Evolutionary conservation across 2,329 filamentous ascomycete species (phyloP).

Genomic region (Scortechinia acanthostroma): DNA sequence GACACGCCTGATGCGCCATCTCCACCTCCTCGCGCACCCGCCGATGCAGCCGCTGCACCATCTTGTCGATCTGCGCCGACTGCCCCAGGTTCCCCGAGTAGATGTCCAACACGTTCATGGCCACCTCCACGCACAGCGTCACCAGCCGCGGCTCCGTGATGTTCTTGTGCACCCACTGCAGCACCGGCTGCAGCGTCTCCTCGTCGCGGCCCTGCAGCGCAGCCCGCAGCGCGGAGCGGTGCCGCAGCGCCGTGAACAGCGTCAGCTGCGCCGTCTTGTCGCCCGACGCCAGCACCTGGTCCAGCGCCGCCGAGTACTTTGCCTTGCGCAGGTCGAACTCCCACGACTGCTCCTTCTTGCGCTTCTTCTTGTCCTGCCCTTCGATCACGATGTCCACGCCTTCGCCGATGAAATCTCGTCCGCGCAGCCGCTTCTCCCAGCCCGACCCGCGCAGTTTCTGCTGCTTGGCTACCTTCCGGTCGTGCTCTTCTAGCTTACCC

Average conservation of each 20-base stretch:
- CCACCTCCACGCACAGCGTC: slow-evolving; percentile 74
- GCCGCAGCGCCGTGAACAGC: slow-evolving; percentile 74
- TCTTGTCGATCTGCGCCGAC: slow-evolving; percentile 64
- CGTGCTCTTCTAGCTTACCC: slow-evolving; percentile 72
- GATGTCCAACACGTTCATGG: slow-evolving; percentile 75
- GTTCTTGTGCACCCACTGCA: slow-evolving; percentile 76
- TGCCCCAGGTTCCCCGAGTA: slow-evolving; percentile 76
- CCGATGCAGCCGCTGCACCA: slow-evolving; percentile 62
- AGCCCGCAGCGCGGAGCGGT: slow-evolving; percentile 76
- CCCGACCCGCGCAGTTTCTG: slow-evolving; percentile 43
- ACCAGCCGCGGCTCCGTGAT: slow-evolving; percentile 79
- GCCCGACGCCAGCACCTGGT: slow-evolving; percentile 56
- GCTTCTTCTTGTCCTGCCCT: slow-evolving; percentile 32
- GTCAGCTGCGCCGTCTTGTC: slow-evolving; percentile 64
- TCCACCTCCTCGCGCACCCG: slow-evolving; percentile 74
- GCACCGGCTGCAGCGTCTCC: slow-evolving; percentile 70
- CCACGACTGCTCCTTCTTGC: slow-evolving; percentile 67
- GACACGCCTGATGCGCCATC: slow-evolving; percentile 73
- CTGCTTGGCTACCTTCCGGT: slow-evolving; percentile 64
- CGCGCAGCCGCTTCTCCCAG: slow-evolving; percentile 38
- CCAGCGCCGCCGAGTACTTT: slow-evolving; percentile 70
- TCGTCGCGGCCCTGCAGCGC: slow-evolving; percentile 79
- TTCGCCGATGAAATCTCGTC: slow-evolving; percentile 69
- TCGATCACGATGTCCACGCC: slow-evolving; percentile 80
- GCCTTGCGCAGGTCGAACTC: slow-evolving; percentile 75